Percentiles rank a stretch among this genome's conserved stretches.
phyloP scores from a whole-genome alignment of 2,329 filamentous ascomycete species.

The Hypoxylon sp. region DNA sequence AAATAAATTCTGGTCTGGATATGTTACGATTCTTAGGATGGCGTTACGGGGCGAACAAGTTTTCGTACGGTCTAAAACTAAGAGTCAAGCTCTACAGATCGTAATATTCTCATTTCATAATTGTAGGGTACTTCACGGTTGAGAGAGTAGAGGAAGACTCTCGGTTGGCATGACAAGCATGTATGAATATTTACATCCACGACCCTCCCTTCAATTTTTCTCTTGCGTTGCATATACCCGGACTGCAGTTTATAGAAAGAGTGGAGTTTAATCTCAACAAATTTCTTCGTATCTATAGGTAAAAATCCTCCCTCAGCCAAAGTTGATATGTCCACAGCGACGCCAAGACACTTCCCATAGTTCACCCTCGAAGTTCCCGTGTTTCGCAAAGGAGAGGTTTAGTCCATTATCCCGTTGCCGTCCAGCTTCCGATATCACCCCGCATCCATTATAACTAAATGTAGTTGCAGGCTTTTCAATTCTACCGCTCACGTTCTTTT shows the following conservation, averaged over 20 bases:
- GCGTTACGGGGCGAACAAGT: constrained; percentile 33
- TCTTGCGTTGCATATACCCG: constrained; percentile 45
- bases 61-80: constrained; percentile 20
- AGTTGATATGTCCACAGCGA: background rate
- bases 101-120: constrained; percentile 31
- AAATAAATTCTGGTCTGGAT: constrained; percentile 39
- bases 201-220: constrained; percentile 35
- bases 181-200: constrained; percentile 42
- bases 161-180: constrained; percentile 31
- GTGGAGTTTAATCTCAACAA: constrained; percentile 8
- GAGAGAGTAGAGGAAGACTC: constrained; percentile 25
- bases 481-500: no score
- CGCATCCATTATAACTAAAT: no score
- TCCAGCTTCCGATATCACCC: no score
- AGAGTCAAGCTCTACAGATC: constrained; percentile 10
- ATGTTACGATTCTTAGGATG: constrained; percentile 41
- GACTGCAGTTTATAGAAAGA: constrained; percentile 34
- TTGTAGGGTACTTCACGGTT: constrained; percentile 21
- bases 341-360: background rate
- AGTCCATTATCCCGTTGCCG: no score
- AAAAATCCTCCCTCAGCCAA: background rate
- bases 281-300: constrained; percentile 4
- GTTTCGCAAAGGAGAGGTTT: background rate
- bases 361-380: background rate
- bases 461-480: no score